Conservation (phyloP, 2,329 filamentous ascomycete genomes). For the Emydomyces testavorans region DNA sequence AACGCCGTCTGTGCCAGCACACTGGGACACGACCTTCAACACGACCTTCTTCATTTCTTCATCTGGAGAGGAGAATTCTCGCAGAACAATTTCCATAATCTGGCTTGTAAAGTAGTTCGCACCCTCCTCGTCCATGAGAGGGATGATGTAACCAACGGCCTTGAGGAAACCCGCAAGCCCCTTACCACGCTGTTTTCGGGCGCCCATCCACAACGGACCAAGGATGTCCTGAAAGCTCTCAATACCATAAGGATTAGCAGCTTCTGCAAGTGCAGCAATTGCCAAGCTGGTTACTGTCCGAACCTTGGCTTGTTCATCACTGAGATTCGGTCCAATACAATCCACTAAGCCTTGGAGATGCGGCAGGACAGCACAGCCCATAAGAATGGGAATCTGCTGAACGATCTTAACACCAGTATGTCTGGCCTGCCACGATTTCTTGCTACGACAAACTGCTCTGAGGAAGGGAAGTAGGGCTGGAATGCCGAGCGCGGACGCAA, state of each 20-base stretch:
- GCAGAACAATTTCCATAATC: slow-evolving; percentile 95
- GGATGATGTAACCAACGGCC: slow-evolving; percentile 95
- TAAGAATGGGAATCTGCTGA: slow-evolving; percentile 95
- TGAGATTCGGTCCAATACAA: slow-evolving; percentile 89
- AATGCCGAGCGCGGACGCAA: slow-evolving; percentile 90
- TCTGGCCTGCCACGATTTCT: slow-evolving; percentile 97
- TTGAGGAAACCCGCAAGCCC: slow-evolving; percentile 92
- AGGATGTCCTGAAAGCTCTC: slow-evolving; percentile 97
- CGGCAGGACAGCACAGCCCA: slow-evolving; percentile 93
- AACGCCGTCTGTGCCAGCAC: slow-evolving; percentile 85
- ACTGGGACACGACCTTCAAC: slow-evolving; percentile 92
- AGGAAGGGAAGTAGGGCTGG: slow-evolving; percentile 90
- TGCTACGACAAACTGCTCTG: slow-evolving; percentile 88
- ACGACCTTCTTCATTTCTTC: slow-evolving; percentile 99
- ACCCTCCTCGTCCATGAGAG: slow-evolving; percentile 98
- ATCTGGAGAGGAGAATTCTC: slow-evolving; percentile 92
- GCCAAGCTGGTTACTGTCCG: slow-evolving; percentile 90
- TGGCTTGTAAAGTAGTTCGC: slow-evolving; percentile 98
- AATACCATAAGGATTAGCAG: slow-evolving; percentile 95
- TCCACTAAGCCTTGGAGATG: slow-evolving; percentile 94
- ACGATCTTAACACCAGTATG: slow-evolving; percentile 99
- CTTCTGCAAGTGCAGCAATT: slow-evolving; percentile 88
- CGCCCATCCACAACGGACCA: slow-evolving; percentile 93
- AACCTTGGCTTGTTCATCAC: slow-evolving; percentile 96
- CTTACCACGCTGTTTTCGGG: slow-evolving; percentile 90